These are phyloP conservation scores for Hortaea werneckii DNA, from an alignment of 2,329 filamentous ascomycete genomes.

Conservation along the genomic window DNA sequence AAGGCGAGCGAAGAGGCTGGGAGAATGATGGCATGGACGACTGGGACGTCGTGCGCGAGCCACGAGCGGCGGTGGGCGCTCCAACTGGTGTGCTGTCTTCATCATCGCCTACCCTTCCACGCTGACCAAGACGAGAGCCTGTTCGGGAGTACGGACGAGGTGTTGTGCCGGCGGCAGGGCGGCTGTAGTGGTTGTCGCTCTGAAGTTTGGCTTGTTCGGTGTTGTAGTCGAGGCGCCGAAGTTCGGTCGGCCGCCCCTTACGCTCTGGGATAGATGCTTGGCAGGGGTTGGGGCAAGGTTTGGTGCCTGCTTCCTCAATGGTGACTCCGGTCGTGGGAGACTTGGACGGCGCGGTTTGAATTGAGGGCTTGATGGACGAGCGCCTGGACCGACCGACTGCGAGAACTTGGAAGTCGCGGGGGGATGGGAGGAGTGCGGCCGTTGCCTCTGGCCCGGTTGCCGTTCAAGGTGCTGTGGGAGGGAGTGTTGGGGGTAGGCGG, in stretches of 20 bases:
- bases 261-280: slow-evolving; percentile 46
- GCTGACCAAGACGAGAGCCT: slow-evolving; percentile 36
- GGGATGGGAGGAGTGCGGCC: slow-evolving; percentile 45
- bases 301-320: slow-evolving; percentile 55
- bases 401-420: slow-evolving; percentile 62
- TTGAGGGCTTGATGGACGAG: slow-evolving; percentile 58
- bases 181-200: slow-evolving; percentile 43
- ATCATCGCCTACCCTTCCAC: slow-evolving; percentile 31
- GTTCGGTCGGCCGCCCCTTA: slow-evolving; percentile 39
- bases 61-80: slow-evolving; percentile 25
- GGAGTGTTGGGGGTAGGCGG: slow-evolving; percentile 62
- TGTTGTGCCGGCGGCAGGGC: slow-evolving; percentile 30
- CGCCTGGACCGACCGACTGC: slow-evolving; percentile 69
- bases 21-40: slow-evolving; percentile 32
- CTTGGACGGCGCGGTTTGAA: slow-evolving; percentile 65
- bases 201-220: slow-evolving; percentile 19
- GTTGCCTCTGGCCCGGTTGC: slow-evolving; percentile 9
- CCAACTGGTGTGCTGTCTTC: slow-evolving; percentile 20
- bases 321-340: slow-evolving; percentile 80
- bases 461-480: slow-evolving; percentile 42
- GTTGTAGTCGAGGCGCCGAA: slow-evolving; percentile 8
- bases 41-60: slow-evolving; percentile 26
- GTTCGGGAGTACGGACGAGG: slow-evolving; percentile 38
- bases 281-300: slow-evolving; percentile 46
- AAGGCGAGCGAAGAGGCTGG: slow-evolving; percentile 25